A percentile compares a stretch with the other conserved stretches of the same genome.
Evolutionary conservation across 176 grass and related monocot genomes (phyloP).

Genomic region (Ananas comosus): DNA sequence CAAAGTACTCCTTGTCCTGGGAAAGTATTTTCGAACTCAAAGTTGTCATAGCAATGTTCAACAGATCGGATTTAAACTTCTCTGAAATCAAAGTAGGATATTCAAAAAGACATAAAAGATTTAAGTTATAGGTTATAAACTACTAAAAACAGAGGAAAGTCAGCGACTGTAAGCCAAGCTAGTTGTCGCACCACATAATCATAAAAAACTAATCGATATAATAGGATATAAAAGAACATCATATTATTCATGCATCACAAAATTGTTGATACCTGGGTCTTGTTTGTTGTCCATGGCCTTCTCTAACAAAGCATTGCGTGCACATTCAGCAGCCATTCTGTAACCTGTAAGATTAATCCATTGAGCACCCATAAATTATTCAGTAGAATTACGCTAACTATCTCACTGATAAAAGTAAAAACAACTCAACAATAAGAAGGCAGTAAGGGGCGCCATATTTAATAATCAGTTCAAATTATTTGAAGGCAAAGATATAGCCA

Average conservation of each 20-base stretch:
- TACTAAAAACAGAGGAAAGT: no score
- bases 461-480: no score
- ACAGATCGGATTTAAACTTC: slow-evolving; percentile 79
- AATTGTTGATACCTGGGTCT: slow-evolving; percentile 47
- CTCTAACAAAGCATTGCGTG: slow-evolving; percentile 52
- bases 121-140: background rate
- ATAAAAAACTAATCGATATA: background rate
- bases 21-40: slow-evolving; percentile 97
- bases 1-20: slow-evolving; percentile 96
- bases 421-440: no score
- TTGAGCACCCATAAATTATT: background rate
- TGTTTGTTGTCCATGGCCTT: slow-evolving; percentile 90
- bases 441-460: no score
- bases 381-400: background rate
- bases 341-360: slow-evolving; percentile 37
- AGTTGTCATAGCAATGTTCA: slow-evolving; percentile 98
- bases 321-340: slow-evolving; percentile 87
- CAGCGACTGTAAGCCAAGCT: no score
- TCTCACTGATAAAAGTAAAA: background rate
- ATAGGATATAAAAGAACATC: background rate
- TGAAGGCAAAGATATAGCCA: no score
- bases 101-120: background rate
- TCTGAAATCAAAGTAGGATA: slow-evolving; percentile 40
- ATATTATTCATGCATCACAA: background rate
- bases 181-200: no score